Evolutionary conservation across 169 alveolate genomes (phyloP), one percentile per base, ranked within the genome.

Genomic region (Plasmodium relictum): DNA sequence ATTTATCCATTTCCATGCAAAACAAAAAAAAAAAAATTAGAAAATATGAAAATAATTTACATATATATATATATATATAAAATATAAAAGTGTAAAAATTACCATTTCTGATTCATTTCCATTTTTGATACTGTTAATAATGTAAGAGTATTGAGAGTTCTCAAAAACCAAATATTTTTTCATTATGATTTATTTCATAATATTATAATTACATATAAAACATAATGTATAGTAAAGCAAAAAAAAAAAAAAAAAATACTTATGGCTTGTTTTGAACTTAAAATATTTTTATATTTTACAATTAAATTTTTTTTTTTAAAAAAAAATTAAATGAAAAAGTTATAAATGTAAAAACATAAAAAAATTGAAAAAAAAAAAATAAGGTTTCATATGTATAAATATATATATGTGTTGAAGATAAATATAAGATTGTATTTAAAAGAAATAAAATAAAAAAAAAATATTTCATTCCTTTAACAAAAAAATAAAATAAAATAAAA

Each of bases 81-180:
- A 50, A 14, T 59, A 20, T 71, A 12, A 16, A 41, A 12, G 9
- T 12, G 9, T 31, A 31, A 31, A 31, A 31, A 31, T 48, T 74
- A 86, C 92, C 92, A 37, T 86, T 62, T 86, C 92, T n/a, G 92
- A 86, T 59, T 86, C 92, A 61, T 70, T 66, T 44, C 92, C 92
- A 86, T 86, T 70, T 70, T 86, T 86, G 41, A 86, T 86, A 71
- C 74, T 86, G 71, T 86, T 86, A 58, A 86, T 45, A 16, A 86
- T 86, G 44, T 86, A 86, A 20, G 92, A 70, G 59, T 86, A 63
- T 44, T 76, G 89, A 24, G 80, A 68, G 41, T 66, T 83, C 37
- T 69, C 85, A 68, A 68, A 66, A 56, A 66, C 65, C 63, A 68
- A 68, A 42, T 83, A 83, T 83, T 83, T 83, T 45, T 83, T 83